These are phyloP conservation scores for Fusarium haematococcum DNA, from an alignment of 2,329 filamentous ascomycete species.

Conservation along the genomic window DNA sequence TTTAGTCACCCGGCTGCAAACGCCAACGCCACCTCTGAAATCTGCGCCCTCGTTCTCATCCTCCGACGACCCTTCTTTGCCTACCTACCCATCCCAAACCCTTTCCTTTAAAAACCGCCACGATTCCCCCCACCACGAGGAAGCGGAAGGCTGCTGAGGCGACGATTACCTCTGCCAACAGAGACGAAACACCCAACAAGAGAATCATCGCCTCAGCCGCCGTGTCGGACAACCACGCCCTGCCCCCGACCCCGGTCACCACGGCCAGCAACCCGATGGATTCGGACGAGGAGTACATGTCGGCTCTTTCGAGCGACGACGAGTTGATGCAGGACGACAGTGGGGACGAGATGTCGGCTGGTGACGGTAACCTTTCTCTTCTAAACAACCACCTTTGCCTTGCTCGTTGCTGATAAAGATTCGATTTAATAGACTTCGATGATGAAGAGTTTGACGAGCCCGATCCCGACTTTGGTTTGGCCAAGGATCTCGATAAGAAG, in stretches of 20 bases:
- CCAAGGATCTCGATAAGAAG: constrained; percentile 76
- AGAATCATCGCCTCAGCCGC: constrained; percentile 68
- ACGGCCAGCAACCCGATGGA: constrained; percentile 78
- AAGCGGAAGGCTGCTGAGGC: constrained; percentile 76
- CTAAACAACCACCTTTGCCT: background rate
- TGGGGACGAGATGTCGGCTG: constrained; percentile 74
- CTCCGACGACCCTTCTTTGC: constrained; percentile 5
- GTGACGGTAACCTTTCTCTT: constrained; percentile 57
- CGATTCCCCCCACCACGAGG: constrained; percentile 69
- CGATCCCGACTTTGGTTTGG: constrained; percentile 65
- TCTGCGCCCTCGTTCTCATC: constrained; percentile 23
- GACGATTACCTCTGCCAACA: constrained; percentile 63
- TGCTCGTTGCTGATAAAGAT: constrained; percentile 25
- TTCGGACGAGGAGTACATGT: constrained; percentile 95
- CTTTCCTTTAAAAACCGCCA: constrained; percentile 53
- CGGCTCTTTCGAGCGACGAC: constrained; percentile 79
- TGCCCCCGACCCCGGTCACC: constrained; percentile 70
- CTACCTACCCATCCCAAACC: constrained; percentile 6
- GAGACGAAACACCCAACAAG: constrained; percentile 62
- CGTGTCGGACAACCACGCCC: constrained; percentile 50
- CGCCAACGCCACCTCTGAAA: constrained; percentile 34
- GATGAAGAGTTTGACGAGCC: constrained; percentile 68
- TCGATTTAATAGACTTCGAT: constrained; percentile 62
- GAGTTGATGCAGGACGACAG: constrained; percentile 82
- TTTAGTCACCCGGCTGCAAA: constrained; percentile 39